A percentile compares a stretch with the other conserved stretches of the same genome.
These are phyloP conservation scores for Syncephalastrum sp. DNA, from an alignment of 371 early-diverging fungal species.

Conservation along the genomic window DNA sequence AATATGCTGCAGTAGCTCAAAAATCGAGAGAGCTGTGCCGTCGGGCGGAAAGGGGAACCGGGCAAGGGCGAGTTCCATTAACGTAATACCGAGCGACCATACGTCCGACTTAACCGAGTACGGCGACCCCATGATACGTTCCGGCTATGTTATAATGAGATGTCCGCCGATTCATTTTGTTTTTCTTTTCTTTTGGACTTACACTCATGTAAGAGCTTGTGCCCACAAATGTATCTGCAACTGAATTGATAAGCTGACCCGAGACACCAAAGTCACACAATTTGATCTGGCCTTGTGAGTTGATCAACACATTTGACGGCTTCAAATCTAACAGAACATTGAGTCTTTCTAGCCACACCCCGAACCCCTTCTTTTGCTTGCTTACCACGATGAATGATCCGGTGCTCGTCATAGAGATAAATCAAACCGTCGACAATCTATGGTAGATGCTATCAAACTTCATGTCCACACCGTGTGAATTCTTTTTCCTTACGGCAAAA, in stretches of 20 bases:
- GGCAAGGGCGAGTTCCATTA: conserved; percentile 91
- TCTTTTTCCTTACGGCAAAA: conserved; percentile 54
- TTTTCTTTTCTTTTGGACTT: conserved; percentile 30
- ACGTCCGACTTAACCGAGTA: conserved; percentile 94
- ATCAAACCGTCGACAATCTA: conserved; percentile 76
- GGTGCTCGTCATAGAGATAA: conserved; percentile 81
- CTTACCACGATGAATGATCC: conserved; percentile 84
- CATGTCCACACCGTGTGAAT: neutral
- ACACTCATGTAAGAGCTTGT: conserved; percentile 93
- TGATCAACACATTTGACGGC: conserved; percentile 80
- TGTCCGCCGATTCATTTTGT: neutral
- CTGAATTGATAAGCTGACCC: conserved; percentile 77
- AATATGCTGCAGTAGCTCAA: conserved; percentile 93
- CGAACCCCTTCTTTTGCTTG: neutral
- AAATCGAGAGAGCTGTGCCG: conserved; percentile 73
- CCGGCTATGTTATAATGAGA: conserved; percentile 64
- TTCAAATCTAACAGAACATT: conserved; percentile 60
- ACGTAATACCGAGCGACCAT: conserved; percentile 92
- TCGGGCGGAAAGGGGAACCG: conserved; percentile 87
- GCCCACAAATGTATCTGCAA: conserved; percentile 89
- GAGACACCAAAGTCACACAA: conserved; percentile 92
- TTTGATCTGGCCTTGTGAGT: conserved; percentile 82
- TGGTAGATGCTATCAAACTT: neutral
- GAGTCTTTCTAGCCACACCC: neutral
- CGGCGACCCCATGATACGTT: conserved; percentile 89